Evolutionary conservation across 139 green algal species (phyloP), one percentile per base, ranked within the genome.

Genomic region (Chlorella sorokiniana): DNA sequence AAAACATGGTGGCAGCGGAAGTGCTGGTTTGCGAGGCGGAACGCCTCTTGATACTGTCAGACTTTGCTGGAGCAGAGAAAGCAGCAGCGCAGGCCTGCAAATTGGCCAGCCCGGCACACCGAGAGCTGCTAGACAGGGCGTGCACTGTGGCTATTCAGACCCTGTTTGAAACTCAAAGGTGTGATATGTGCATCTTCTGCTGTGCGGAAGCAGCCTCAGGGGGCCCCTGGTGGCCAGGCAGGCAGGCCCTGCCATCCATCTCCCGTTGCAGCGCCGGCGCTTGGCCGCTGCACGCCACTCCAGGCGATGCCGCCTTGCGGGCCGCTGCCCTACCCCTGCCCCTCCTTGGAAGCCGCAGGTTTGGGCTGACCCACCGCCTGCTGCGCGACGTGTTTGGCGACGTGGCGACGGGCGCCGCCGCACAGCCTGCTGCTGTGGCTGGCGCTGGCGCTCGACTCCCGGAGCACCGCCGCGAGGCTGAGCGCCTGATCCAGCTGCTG

Each of bases 401-500:
- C 18, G 35, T 84, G 20, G 52, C 84, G 22, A 41, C 56, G n/a
- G 11, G 64, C 40, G 7, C 83, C 83, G 27, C 51, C 77, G 3
- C 56, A 83, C 56, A 33, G 22, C 4, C 44, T 84, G 22, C 76
- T 87, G 65, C 27, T 87, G 31, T 87, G 83, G 83, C 76, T 87
- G 31, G 78, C 83, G 1, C 75, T 87, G 25, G 83, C 83, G 4
- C 42, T 87, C 40, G 83, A 87, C 64, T 81, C 67, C 42, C 48
- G 16, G 44, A 78, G 1, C 35, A 72, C 16, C 33, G 35, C 20
- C 16, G 48, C 0, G 69, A 82, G 56, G 82, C 82, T 31, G 40
- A 86, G 61, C 52, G 56, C 3, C 44, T 79, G 16, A 64, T 86
- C 18, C 74, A 71, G 20, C 23, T 9, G 3, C 63, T 86, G 31